phyloP scores from a whole-genome alignment of 1,284 basidiomycete genomes.

The Exsudoporus floridanus region DNA sequence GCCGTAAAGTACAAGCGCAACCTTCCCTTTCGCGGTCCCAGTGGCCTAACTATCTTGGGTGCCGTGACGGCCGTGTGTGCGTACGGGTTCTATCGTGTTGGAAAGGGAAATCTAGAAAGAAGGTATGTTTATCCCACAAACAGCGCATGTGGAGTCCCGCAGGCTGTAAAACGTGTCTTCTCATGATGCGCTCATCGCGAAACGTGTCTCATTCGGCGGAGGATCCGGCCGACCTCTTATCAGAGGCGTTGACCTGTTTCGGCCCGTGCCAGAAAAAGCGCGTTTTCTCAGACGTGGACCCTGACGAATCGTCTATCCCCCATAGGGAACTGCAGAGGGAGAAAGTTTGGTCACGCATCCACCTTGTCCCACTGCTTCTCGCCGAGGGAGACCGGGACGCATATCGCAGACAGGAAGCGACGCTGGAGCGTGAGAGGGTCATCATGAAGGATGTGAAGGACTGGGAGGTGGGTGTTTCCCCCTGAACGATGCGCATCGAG shows the following conservation, averaged over 20 bases:
- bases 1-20: conserved; percentile 95
- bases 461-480: conserved; percentile 80
- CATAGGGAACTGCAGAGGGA: conserved; percentile 91
- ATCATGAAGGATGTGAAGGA: conserved; percentile 96
- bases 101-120: conserved; percentile 88
- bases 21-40: conserved; percentile 89
- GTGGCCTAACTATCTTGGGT: conserved; percentile 84
- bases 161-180: conserved; percentile 62
- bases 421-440: conserved; percentile 77
- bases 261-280: conserved; percentile 42
- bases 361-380: conserved; percentile 88
- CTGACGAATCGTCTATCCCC: conserved; percentile 27
- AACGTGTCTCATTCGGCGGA: conserved; percentile 32
- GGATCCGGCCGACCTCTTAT: conserved; percentile 70
- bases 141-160: conserved; percentile 48
- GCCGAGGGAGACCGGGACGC: conserved; percentile 93
- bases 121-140: conserved; percentile 60
- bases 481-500: conserved; percentile 21
- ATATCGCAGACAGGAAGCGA: conserved; percentile 83
- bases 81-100: conserved; percentile 92
- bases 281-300: conserved; percentile 41
- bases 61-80: conserved; percentile 83
- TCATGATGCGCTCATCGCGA: conserved; percentile 34
- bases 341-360: conserved; percentile 93
- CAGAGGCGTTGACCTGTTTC: conserved; percentile 34